These are phyloP conservation scores for Terfezia boudieri DNA, from an alignment of 495 filamentous ascomycete species.

Conservation along the genomic window DNA sequence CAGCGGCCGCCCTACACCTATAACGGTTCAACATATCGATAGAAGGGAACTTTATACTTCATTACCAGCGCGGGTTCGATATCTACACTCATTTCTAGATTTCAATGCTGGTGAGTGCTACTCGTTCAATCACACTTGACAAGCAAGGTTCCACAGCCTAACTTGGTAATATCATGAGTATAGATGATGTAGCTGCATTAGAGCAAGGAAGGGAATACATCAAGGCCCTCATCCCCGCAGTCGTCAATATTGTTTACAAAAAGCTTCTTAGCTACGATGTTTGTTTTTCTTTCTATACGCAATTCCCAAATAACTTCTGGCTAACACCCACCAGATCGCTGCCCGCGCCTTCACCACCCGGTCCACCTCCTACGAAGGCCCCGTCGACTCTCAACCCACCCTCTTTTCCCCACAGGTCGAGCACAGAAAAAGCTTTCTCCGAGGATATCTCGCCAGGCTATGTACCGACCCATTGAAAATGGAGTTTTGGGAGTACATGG, in stretches of 20 bases:
- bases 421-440: slow-evolving; percentile 54
- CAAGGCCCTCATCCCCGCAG: slow-evolving; percentile 46
- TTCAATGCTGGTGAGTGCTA: slow-evolving; percentile 37
- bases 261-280: slow-evolving; percentile 46
- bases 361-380: slow-evolving; percentile 38
- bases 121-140: not conserved
- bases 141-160: too few relatives aligned
- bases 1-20: too few relatives aligned
- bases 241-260: slow-evolving; percentile 56
- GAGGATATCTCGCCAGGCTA: slow-evolving; percentile 44
- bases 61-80: slow-evolving; percentile 42
- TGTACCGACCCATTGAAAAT: slow-evolving; percentile 47
- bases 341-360: slow-evolving; percentile 45
- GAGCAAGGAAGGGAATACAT: slow-evolving; percentile 44
- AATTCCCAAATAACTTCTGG: not conserved
- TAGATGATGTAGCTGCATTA: slow-evolving; percentile 48
- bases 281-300: not conserved
- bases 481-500: slow-evolving; percentile 58
- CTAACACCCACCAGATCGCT: slow-evolving; percentile 28
- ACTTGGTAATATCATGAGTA: not conserved
- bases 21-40: slow-evolving; percentile 36
- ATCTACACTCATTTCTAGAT: slow-evolving; percentile 50
- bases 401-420: slow-evolving; percentile 48
- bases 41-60: slow-evolving; percentile 45
- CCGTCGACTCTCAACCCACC: slow-evolving; percentile 35